Evolutionary conservation across 371 early-diverging fungal genomes (phyloP).

Genomic region (Coemansia sp.): DNA sequence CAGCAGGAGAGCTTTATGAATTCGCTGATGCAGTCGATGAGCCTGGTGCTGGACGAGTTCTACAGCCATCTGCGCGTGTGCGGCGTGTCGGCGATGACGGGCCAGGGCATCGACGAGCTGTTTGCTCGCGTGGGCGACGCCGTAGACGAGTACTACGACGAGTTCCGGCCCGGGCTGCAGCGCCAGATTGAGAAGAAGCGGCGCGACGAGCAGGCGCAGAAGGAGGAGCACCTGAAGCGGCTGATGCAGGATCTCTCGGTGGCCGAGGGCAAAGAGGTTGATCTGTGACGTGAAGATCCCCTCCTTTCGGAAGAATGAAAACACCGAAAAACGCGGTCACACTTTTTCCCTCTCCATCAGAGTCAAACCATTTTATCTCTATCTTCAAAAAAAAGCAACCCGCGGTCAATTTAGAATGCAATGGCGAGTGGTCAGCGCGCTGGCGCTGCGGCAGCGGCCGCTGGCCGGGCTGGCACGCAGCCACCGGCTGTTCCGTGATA

Average conservation of each 20-base stretch:
- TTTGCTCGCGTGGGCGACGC: conserved; percentile 85
- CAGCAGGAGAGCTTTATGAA: conserved; percentile 85
- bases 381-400: too few relatives aligned
- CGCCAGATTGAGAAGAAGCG: conserved; percentile 65
- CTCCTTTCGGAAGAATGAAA: too few relatives aligned
- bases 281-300: conserved; percentile 5
- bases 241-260: conserved; percentile 66
- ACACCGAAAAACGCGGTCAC: too few relatives aligned
- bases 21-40: conserved; percentile 92
- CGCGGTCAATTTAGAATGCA: background rate
- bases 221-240: conserved; percentile 56
- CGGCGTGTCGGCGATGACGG: conserved; percentile 93
- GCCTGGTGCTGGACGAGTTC: conserved; percentile 98
- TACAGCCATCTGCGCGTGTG: conserved; percentile 86
- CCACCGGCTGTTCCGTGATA: too few relatives aligned
- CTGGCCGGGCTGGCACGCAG: too few relatives aligned
- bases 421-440: background rate
- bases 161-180: conserved; percentile 81
- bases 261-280: conserved; percentile 41
- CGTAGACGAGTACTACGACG: conserved; percentile 75
- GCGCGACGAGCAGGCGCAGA: conserved; percentile 47
- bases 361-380: too few relatives aligned
- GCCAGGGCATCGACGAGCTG: conserved; percentile 92
- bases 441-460: background rate
- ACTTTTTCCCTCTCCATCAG: background rate